Evolutionary conservation across 2,329 filamentous ascomycete species (phyloP).

Genomic region (Teratosphaeria epicoccoides): DNA sequence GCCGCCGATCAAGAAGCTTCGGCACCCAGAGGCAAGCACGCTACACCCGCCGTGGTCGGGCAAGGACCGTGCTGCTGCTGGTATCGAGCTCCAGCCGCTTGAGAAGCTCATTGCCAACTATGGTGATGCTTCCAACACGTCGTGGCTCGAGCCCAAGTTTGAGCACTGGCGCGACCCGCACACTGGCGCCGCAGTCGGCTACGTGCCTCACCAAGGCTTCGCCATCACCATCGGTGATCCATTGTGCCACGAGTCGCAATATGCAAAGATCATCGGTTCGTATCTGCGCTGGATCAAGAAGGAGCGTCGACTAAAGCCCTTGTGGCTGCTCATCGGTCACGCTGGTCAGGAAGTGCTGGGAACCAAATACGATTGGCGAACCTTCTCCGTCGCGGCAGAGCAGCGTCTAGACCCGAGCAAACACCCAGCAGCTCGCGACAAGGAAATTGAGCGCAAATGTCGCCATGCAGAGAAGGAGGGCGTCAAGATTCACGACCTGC

Average conservation of each 20-base stretch:
- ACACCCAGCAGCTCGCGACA: constrained; percentile 55
- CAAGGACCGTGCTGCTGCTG: constrained; percentile 37
- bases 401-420: constrained; percentile 70
- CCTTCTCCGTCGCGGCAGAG: constrained; percentile 77
- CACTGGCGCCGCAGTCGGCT: constrained; percentile 77
- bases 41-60: constrained; percentile 55
- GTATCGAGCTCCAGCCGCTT: constrained; percentile 55
- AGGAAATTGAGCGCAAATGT: constrained; percentile 61
- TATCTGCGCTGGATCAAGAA: constrained; percentile 68
- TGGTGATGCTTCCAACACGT: constrained; percentile 86
- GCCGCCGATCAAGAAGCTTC: constrained; percentile 52
- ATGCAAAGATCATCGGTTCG: constrained; percentile 57
- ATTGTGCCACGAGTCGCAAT: constrained; percentile 70
- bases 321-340: constrained; percentile 83
- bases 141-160: constrained; percentile 83
- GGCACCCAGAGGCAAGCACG: constrained; percentile 81
- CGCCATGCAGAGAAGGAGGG: constrained; percentile 73
- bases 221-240: constrained; percentile 82
- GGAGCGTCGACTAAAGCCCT: constrained; percentile 60
- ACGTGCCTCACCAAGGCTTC: constrained; percentile 64
- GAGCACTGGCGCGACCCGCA: constrained; percentile 71
- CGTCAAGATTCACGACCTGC: constrained; percentile 65
- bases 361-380: constrained; percentile 73
- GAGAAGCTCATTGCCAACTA: constrained; percentile 92
- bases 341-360: constrained; percentile 71